Conservation (phyloP, 2,329 filamentous ascomycete species). For the Gliomastix tumulicola region DNA sequence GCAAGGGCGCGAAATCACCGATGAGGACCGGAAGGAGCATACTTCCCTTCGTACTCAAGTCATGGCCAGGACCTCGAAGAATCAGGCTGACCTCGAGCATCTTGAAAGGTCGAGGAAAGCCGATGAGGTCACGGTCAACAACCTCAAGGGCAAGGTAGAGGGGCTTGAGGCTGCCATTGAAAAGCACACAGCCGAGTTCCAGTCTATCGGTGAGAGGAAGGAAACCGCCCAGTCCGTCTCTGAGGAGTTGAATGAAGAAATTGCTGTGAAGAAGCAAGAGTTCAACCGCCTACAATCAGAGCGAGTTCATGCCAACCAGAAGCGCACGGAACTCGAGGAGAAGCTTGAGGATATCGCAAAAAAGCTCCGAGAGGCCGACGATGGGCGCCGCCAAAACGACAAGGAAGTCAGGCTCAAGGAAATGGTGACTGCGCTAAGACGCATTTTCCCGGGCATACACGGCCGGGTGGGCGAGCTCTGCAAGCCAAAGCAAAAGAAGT, state of each 20-base stretch:
- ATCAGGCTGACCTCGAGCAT: slow-evolving; percentile 78
- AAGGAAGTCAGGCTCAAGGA: slow-evolving; percentile 75
- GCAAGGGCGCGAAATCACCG: slow-evolving; percentile 78
- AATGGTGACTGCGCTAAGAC: slow-evolving; percentile 77
- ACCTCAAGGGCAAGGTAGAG: slow-evolving; percentile 82
- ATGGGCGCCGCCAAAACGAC: slow-evolving; percentile 77
- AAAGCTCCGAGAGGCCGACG: slow-evolving; percentile 79
- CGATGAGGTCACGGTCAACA: slow-evolving; percentile 85
- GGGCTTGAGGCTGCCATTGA: slow-evolving; percentile 66
- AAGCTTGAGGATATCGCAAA: slow-evolving; percentile 76
- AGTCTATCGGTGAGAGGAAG: slow-evolving; percentile 62
- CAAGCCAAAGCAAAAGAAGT: slow-evolving; percentile 96
- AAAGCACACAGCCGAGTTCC: slow-evolving; percentile 66
- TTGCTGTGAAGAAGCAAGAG: slow-evolving; percentile 83
- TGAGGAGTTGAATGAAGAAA: slow-evolving; percentile 66
- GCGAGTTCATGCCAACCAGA: slow-evolving; percentile 71
- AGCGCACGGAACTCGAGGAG: slow-evolving; percentile 83
- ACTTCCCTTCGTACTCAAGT: slow-evolving; percentile 78
- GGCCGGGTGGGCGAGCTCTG: slow-evolving; percentile 88
- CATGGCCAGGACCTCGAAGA: slow-evolving; percentile 71
- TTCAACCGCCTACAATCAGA: slow-evolving; percentile 82
- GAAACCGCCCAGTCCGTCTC: slow-evolving; percentile 53
- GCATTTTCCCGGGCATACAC: slow-evolving; percentile 85
- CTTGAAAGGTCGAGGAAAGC: slow-evolving; percentile 85
- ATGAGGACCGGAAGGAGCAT: slow-evolving; percentile 84